A percentile compares a stretch with the other conserved stretches of the same genome.
phyloP scores from a whole-genome alignment of 176 grass and related monocot genomes.

The Ensete glaucum region DNA sequence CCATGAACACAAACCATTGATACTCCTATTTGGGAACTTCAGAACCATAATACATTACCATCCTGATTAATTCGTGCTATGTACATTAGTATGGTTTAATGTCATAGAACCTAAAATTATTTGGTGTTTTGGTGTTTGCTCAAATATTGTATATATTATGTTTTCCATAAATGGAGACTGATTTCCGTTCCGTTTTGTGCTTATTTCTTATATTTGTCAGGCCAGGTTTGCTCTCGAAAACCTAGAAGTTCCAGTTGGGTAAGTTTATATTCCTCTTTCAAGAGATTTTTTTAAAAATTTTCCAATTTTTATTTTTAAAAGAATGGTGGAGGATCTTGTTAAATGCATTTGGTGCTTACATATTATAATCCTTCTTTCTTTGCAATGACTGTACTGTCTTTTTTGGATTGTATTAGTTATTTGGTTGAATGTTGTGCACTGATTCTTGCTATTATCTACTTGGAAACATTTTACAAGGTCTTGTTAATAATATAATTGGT shows the following conservation, averaged over 20 bases:
- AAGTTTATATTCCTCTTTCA: constrained; percentile 15
- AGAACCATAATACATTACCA: no score
- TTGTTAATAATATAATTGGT: background rate
- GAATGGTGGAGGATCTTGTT: background rate
- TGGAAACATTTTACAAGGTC: background rate
- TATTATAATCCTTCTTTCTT: background rate
- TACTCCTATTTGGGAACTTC: no score
- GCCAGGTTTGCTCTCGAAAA: constrained; percentile 69
- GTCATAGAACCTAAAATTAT: background rate
- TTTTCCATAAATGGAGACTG: background rate
- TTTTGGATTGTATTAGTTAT: background rate
- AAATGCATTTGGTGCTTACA: background rate
- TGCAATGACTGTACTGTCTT: background rate
- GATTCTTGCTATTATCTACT: background rate
- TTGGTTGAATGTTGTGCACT: background rate
- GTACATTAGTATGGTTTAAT: background rate
- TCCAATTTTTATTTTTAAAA: background rate
- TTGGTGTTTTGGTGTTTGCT: background rate
- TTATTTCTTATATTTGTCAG: constrained; percentile 30
- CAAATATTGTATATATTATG: background rate
- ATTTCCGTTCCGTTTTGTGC: background rate
- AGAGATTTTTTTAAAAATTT: background rate
- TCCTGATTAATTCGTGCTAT: no score
- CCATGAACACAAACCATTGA: no score
- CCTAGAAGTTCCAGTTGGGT: constrained; percentile 89